Percentiles rank a stretch among this genome's conserved stretches.
Conservation (phyloP, 106 monocot genomes). For the Apostasia shenzhenica region DNA sequence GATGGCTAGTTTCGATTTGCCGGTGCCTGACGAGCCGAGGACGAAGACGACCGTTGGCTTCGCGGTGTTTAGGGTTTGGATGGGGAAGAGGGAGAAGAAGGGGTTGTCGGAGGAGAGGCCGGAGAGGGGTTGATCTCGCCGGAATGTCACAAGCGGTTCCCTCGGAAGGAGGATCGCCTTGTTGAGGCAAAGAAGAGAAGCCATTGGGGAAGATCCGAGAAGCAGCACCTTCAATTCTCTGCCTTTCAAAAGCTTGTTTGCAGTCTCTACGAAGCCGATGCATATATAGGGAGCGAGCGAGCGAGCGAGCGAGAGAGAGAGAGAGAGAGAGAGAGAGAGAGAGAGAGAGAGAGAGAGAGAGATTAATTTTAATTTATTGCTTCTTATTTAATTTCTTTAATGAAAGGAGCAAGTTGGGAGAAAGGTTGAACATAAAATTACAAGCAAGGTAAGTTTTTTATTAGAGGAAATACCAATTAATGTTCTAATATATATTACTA, state of each 20-base stretch:
- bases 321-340: neutral
- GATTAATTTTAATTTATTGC: neutral
- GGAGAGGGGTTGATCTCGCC: slow-evolving; percentile 5
- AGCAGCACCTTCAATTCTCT: neutral
- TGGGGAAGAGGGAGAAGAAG: neutral
- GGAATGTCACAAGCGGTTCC: neutral
- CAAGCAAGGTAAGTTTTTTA: no score
- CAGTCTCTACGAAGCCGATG: no score
- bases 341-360: neutral
- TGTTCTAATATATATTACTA: no score
- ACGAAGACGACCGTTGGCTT: slow-evolving; percentile 15
- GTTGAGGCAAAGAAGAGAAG: slow-evolving; percentile 2
- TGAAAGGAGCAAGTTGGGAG: no score
- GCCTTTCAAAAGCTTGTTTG: neutral
- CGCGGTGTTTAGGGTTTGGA: neutral
- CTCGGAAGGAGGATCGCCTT: neutral
- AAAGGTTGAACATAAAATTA: no score
- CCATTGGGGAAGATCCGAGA: neutral
- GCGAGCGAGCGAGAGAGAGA: no score
- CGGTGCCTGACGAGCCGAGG: slow-evolving; percentile 57
- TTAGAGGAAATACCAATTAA: no score
- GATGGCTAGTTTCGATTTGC: slow-evolving; percentile 56
- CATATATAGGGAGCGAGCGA: no score
- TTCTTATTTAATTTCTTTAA: no score
- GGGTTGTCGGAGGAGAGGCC: neutral